Evolutionary conservation across 108 stramenopile genomes (phyloP), one percentile per base, ranked within the genome.

Genomic region (Cyclostephanos invisitatus): DNA sequence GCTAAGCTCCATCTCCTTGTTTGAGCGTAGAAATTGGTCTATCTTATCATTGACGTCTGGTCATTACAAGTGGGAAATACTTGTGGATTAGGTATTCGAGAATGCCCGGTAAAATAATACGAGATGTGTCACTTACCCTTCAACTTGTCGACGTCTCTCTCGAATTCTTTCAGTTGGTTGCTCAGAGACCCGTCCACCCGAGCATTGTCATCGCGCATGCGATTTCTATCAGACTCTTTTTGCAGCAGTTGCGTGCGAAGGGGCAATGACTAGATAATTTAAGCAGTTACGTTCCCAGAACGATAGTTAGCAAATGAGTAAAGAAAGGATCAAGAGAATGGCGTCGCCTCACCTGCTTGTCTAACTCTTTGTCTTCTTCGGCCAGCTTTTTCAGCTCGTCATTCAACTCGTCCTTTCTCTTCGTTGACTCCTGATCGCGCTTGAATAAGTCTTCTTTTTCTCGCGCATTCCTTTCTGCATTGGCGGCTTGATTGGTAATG

Each of bases 391-490:
- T 37, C n/a, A 85, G 65, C 42, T 65, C 38, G 9, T 85, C 65
- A 22, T 73, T 78, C 35, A 93, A 73, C 55, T 83, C 87, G 35
- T 67, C 74, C 64, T 80, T 80, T 54, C 80, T 69, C 50, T 77
- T 76, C 0, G 69, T 71, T 22, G 78, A 54, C 48, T 81, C 67
- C 35, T 86, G 82, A 62, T 90, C 87, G 51, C 87, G 75, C 21
- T 78, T 82, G 72, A 78, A 89, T 54, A 84, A 80, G 18, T 73
- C 83, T 67, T 91, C 88, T 69, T 86, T 91, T 29, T 87, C 86
- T 20, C 82, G 51, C 2, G 85, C 79, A 15, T 63, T 66, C 27
- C 86, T 58, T 62, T 93, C 92, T 10, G 83, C 81, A 50, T 58
- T 54, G 64, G 75, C 42, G 14, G 78, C 78, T 72, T 81, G 70